Base-by-base conservation (phyloP, 768 basidiomycete genomes). In the Naganishia vaughanmartiniae region DNA sequence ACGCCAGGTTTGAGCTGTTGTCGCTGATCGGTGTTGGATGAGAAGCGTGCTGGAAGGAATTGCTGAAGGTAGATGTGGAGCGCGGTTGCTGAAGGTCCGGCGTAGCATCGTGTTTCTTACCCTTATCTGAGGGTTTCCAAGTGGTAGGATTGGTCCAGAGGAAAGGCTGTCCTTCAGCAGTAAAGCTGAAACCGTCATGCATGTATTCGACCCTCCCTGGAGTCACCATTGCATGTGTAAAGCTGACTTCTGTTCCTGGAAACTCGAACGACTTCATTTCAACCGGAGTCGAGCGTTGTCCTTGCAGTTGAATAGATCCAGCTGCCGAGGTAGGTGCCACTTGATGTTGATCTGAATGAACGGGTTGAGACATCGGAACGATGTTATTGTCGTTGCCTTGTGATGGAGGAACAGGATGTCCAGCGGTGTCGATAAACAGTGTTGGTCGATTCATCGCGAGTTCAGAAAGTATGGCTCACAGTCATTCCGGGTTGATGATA, bases 101-200 rank as follows among this genome's bases (percentile, higher is more conserved):
- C n/a, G 26, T 31, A 4, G 9, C n/a, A 14, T 4, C 54, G 54
- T 21, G 34, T 11, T 39, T n/a, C n/a, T 45, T 31, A 39, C 36
- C 34, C 21, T n/a, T 2, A 39, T 36, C 36, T 14, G n/a, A 9
- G 5, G 36, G 36, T 12, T 28, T n/a, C 10, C n/a, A n/a, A 60
- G n/a, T n/a, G 19, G 33, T n/a, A 4, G 58, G 58, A 45, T 60
- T 60, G 21, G 58, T 60, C 58, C 58, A 60, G 11, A 60, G 58
- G 42, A 60, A 60, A 34, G 58, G 58, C 58, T 45, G 58, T 42
- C 58, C 58, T 4, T 60, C 58, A 9, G 58, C 34, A n/a, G 17
- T 45, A 45, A 60, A 60, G 17, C 17, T 42, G 36, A 42, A 39
- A 24, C 58, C 58, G 24, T 42, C 24, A 10, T 60, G 2, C n/a